A percentile compares a stretch with the other conserved stretches of the same genome.
Evolutionary conservation across 2,329 filamentous ascomycete genomes (phyloP).

Genomic region (Scolecobasidium constrictum): DNA sequence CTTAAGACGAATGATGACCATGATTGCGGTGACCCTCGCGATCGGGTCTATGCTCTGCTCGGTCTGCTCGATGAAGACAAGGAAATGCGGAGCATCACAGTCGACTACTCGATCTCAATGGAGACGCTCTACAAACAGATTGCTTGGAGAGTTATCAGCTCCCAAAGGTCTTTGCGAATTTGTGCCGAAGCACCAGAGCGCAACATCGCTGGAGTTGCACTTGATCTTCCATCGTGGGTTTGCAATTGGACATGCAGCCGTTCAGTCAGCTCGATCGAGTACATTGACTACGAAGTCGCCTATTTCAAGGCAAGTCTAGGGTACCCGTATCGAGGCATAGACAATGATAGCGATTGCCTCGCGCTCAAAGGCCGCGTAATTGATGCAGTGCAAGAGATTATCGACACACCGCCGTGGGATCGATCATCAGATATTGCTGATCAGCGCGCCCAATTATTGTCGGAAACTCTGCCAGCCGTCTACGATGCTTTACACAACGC

Average conservation of each 20-base stretch:
- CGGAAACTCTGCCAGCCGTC: too few relatives aligned
- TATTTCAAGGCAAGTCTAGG: background rate
- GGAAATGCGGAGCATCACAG: too few relatives aligned
- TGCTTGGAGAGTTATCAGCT: slow-evolving; percentile 2
- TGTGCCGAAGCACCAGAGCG: background rate
- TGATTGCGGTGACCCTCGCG: background rate
- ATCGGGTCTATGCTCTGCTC: background rate
- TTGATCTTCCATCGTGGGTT: background rate
- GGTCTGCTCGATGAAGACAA: background rate
- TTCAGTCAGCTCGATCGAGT: background rate
- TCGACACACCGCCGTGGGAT: too few relatives aligned
- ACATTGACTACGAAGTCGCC: background rate
- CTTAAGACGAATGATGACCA: background rate
- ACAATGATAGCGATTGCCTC: too few relatives aligned
- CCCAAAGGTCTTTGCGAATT: background rate
- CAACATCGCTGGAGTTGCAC: background rate
- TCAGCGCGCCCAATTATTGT: too few relatives aligned
- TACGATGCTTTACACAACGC: too few relatives aligned
- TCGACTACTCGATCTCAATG: too few relatives aligned
- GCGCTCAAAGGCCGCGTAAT: too few relatives aligned
- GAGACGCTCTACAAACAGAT: too few relatives aligned
- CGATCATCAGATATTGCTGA: too few relatives aligned
- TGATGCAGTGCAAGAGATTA: too few relatives aligned
- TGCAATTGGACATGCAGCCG: background rate
- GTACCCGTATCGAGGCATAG: background rate